Conservation (phyloP, 768 basidiomycete genomes). For the Suillus americanus region DNA sequence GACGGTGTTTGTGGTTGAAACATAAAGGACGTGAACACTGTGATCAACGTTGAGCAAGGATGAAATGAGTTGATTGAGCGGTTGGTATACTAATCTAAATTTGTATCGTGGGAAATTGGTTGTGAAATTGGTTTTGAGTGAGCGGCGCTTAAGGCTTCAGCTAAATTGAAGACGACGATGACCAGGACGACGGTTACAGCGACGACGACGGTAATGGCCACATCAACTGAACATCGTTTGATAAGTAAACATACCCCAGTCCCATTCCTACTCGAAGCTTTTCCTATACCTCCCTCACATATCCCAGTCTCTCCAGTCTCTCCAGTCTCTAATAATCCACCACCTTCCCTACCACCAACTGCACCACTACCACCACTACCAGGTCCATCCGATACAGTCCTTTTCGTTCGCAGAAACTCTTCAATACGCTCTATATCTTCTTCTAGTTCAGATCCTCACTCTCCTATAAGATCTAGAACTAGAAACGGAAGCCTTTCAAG, state of each 20-base stretch:
- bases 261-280: constrained; percentile 38
- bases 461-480: neutral
- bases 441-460: neutral
- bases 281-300: constrained; percentile 35
- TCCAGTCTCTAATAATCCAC: constrained; percentile 39
- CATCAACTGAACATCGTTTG: constrained; percentile 8
- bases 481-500: neutral
- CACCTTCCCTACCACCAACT: constrained; percentile 56
- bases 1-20: too few species aligned
- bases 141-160: neutral
- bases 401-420: neutral
- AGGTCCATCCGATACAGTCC: constrained; percentile 42
- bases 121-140: neutral
- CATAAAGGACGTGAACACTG: too few species aligned
- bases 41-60: too few species aligned
- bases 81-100: neutral
- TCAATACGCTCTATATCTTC: neutral
- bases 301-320: constrained; percentile 24
- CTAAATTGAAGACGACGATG: neutral
- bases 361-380: constrained; percentile 67
- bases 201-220: neutral
- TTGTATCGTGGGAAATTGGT: neutral
- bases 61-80: too few species aligned
- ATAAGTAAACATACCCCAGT: constrained; percentile 30
- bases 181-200: neutral